phyloP scores from a whole-genome alignment of 257 asterid species.

The Ligustrum vulgare region DNA sequence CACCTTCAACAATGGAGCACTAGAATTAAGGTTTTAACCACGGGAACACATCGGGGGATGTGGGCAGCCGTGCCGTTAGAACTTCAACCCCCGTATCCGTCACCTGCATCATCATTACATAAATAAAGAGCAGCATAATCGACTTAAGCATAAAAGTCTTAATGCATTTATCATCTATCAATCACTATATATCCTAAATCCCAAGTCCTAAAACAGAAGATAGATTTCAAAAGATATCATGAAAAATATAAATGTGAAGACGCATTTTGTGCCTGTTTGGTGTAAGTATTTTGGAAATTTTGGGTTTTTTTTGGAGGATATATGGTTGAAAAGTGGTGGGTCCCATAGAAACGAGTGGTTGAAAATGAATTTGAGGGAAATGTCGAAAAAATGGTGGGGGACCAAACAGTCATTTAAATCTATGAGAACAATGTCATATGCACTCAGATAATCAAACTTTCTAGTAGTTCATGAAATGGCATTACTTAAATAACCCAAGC shows the following conservation, averaged over 20 bases:
- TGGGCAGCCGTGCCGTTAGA: conserved; percentile 83
- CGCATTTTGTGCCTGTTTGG: not conserved
- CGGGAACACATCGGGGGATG: conserved; percentile 86
- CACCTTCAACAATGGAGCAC: conserved; percentile 1
- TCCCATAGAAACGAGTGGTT: too few species aligned
- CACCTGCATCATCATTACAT: conserved; percentile 61
- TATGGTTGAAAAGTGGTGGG: too few species aligned
- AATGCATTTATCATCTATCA: not conserved
- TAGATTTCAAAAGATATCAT: not conserved
- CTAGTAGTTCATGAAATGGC: not conserved
- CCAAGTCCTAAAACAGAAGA: not conserved
- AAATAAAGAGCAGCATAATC: not conserved
- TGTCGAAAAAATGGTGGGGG: too few species aligned
- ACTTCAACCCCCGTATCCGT: conserved; percentile 94
- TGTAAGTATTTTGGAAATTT: too few species aligned
- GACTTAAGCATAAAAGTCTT: not conserved
- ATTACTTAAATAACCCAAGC: too few species aligned
- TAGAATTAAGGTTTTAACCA: conserved; percentile 60
- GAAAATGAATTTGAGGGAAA: too few species aligned
- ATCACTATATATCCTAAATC: not conserved
- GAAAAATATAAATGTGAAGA: not conserved
- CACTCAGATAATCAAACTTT: not conserved
- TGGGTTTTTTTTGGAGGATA: too few species aligned
- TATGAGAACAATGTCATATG: not conserved
- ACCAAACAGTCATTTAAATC: too few species aligned